These are phyloP conservation scores for Leccinum rimulosum DNA, from an alignment of 768 basidiomycete species.

Conservation along the genomic window DNA sequence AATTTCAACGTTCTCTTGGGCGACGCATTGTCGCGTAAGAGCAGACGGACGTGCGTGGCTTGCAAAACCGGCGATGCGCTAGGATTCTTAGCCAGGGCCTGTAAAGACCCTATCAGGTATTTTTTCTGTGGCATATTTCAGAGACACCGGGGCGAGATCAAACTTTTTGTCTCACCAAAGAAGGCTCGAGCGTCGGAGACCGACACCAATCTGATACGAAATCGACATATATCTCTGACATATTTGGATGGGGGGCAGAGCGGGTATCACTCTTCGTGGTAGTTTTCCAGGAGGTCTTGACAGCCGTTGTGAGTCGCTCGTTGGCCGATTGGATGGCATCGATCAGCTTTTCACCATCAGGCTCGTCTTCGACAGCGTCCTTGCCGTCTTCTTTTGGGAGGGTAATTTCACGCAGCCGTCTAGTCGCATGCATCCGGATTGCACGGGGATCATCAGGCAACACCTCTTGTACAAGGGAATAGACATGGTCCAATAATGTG, in stretches of 20 bases:
- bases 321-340: conserved; percentile 32
- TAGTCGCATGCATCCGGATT: conserved; percentile 40
- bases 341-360: conserved; percentile 23
- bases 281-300: conserved; percentile 27
- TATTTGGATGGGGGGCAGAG: conserved; percentile 29
- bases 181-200: conserved; percentile 26
- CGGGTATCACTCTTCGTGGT: conserved; percentile 11
- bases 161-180: conserved; percentile 28
- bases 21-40: conserved; percentile 25
- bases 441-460: conserved; percentile 39
- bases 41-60: conserved; percentile 36
- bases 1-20: conserved; percentile 36
- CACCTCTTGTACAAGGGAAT: conserved; percentile 37
- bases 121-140: conserved; percentile 39
- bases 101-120: conserved; percentile 51
- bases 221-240: conserved; percentile 35
- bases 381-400: conserved; percentile 24
- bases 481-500: conserved; percentile 42
- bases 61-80: conserved; percentile 30
- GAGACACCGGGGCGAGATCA: background rate
- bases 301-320: conserved; percentile 27
- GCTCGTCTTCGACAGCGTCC: conserved; percentile 7
- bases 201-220: conserved; percentile 51
- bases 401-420: conserved; percentile 28
- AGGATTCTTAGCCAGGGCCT: conserved; percentile 30